Percentiles rank a stretch among this genome's conserved stretches.
These are phyloP conservation scores for Actinomortierella wolfii DNA, from an alignment of 371 early-diverging fungal genomes.

Conservation along the genomic window DNA sequence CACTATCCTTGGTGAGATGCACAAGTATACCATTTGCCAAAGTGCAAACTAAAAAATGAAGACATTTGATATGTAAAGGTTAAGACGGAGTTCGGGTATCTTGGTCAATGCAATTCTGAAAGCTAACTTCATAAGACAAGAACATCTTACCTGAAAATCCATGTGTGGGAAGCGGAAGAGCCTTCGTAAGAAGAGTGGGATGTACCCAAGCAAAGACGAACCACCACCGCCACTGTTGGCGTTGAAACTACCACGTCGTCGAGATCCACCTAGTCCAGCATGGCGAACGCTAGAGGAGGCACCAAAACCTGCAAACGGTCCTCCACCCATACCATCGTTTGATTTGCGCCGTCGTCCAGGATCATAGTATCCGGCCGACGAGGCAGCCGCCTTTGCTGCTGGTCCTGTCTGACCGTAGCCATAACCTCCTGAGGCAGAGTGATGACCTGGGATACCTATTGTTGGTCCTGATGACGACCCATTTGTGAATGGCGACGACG, in stretches of 20 bases:
- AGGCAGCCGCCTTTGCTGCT: too few relatives aligned
- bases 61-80: not conserved
- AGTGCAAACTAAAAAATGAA: constrained; percentile 68
- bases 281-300: too few relatives aligned
- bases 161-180: constrained; percentile 80
- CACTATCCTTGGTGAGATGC: constrained; percentile 87
- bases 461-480: constrained; percentile 17
- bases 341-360: too few relatives aligned
- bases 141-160: constrained; percentile 74
- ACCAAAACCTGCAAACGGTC: too few relatives aligned
- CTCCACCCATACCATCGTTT: too few relatives aligned
- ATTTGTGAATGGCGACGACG: constrained; percentile 2
- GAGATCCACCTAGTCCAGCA: too few relatives aligned
- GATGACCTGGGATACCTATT: constrained; percentile 27
- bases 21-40: constrained; percentile 91
- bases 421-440: not conserved
- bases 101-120: not conserved
- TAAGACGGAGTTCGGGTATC: not conserved
- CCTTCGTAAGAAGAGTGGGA: constrained; percentile 59
- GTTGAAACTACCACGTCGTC: constrained; percentile 12
- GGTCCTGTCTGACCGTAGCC: too few relatives aligned
- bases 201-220: constrained; percentile 2
- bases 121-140: not conserved
- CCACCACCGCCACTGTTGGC: constrained; percentile 12
- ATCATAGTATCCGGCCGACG: too few relatives aligned